Evolutionary conservation across 2,329 filamentous ascomycete genomes (phyloP), one percentile per base, ranked within the genome.

Genomic region (Xenosphaeropsis pyriputrescens): DNA sequence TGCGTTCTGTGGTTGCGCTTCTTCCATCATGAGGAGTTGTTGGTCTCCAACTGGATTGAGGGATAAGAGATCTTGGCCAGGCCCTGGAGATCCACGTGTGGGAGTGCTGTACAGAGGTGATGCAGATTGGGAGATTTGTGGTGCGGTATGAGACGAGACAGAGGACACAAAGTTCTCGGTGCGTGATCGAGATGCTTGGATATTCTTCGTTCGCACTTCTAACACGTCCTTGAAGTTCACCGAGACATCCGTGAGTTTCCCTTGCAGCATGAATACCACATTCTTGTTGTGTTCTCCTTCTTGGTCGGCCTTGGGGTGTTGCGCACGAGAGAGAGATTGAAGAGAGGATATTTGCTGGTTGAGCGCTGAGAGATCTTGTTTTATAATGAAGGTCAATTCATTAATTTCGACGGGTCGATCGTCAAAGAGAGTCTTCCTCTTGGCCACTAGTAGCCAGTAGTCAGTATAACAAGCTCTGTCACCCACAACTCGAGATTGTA

Each of bases 241-340:
- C 18, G 83, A 84, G 3, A 98, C 89, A 53, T 94, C 86, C 30
- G 86, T 89, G 31, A 96, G 67, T 54, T 91, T 91, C 44, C 85
- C 85, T 60, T 95, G 86, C 14, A 96, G 65, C 55, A 96, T 70
- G 44, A 93, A 78, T 3, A 95, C 84, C 22, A 96, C 91, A 54
- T 96, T 95, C 61, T 94, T 93, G 66, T 93, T 94, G 64, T 98
- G 93, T 56, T 96, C 88, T 49, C 86, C 86, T 59, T 94, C 85
- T 55, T 95, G 88, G 48, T 73, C 75, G 45, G 63, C 67, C 46
- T 67, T 70, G 14, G 83, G 80, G 50, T 89, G 81, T 58, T 88
- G 79, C 41, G 83, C 72, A 38, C 78, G 73, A 12, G 85, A 80
- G 34, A 95, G 68, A 6, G 70, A 63, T 55, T 93, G 84, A n/a